Evolutionary conservation across 169 alveolate species (phyloP), one percentile per base, ranked within the genome.

Genomic region (Plasmodium vivax): DNA sequence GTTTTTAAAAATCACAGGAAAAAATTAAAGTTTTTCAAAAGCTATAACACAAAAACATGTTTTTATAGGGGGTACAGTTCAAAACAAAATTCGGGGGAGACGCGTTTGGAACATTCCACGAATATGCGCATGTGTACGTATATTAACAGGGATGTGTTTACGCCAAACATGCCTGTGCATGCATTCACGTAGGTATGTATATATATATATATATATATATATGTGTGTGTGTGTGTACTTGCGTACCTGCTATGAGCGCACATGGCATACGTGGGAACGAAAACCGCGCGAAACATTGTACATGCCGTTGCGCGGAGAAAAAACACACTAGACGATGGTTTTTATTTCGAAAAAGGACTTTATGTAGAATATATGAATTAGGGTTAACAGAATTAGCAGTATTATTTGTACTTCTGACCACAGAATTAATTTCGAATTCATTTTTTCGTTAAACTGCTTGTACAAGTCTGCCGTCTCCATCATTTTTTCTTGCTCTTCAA

Each of bases 311-410:
- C 73, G 5, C 34, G 19, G 68, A 16, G 23, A 82, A 36, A 82
- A 7, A 41, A n/a, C 68, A 45, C 34, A 16, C 80, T 80, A 90
- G 51, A 90, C 94, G 27, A 90, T 90, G 7, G 94, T 90, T 90
- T 90, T 90, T 80, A 90, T 90, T 81, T 90, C 94, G 77, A 90
- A 90, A 79, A 90, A 90, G 47, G 94, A 90, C 54, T 90, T 90
- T 62, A 90, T 90, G 73, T 80, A 90, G 43, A 62, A 90, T 80
- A 90, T 90, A 47, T 90, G 94, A 62, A 90, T 34, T 80, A 90
- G 5, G 47, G 94, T 90, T 90, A 90, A 68, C 10, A 80, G 3
- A 62, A 90, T 81, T 81, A 90, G 30, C 36, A 90, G 74, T 41
- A 90, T 32, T 9, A 90, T 90, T 90, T 90, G 82, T 80, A 90